phyloP scores from a whole-genome alignment of 768 basidiomycete genomes.

The Pisolithus tinctorius region DNA sequence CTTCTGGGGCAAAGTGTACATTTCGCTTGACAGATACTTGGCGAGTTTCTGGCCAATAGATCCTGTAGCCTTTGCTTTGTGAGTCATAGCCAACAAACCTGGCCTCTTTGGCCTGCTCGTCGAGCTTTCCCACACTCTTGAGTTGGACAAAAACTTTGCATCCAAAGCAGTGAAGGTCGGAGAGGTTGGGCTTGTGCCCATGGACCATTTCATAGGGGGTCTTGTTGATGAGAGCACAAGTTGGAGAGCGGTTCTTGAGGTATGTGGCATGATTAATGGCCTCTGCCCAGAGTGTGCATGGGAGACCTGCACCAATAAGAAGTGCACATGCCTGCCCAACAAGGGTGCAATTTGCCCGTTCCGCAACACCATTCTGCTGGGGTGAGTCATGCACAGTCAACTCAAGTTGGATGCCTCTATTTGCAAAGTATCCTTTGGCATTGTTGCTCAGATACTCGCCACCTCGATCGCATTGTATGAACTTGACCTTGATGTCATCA shows the following conservation, averaged over 20 bases:
- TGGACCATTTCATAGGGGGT: too few relatives aligned
- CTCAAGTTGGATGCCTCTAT: conserved; percentile 14
- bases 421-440: conserved; percentile 10
- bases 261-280: conserved; percentile 1
- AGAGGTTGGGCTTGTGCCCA: too few relatives aligned
- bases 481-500: conserved; percentile 10
- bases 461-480: conserved; percentile 18
- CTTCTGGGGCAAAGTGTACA: conserved; percentile 6
- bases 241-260: too few relatives aligned
- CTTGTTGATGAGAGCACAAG: too few relatives aligned
- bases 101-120: conserved; percentile 2
- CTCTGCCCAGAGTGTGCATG: conserved; percentile 20
- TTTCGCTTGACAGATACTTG: conserved; percentile 11
- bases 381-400: conserved; percentile 20
- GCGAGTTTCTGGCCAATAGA: conserved; percentile 15
- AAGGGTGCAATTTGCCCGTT: conserved; percentile 20
- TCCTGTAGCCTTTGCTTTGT: conserved; percentile 9
- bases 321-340: conserved; percentile 14
- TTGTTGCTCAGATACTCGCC: conserved; percentile 19
- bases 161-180: background rate
- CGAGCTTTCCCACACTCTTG: conserved; percentile 7
- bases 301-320: conserved; percentile 11
- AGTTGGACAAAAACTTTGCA: background rate
- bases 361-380: conserved; percentile 22
- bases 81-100: conserved; percentile 10